Conservation (phyloP, 805 yeast species). For the Lipomyces yamadae region DNA sequence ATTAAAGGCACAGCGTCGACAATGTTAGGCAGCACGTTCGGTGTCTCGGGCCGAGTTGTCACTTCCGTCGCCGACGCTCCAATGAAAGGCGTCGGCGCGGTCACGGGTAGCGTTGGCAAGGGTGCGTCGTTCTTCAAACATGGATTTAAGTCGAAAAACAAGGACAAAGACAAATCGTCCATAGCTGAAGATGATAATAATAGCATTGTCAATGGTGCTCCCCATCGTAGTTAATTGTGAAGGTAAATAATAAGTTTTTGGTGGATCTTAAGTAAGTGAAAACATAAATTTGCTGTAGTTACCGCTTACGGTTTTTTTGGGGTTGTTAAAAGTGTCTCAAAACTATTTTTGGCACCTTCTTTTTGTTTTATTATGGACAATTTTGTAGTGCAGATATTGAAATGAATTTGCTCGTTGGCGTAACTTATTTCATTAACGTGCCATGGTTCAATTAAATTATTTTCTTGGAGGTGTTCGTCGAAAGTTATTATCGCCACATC, state of each 20-base stretch:
- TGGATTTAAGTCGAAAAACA: constrained; percentile 20
- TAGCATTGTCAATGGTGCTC: constrained; percentile 8
- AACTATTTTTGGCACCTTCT: not conserved
- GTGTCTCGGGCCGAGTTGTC: constrained; percentile 49
- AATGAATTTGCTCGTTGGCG: too few relatives aligned
- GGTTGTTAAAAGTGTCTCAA: too few relatives aligned
- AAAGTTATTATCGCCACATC: too few relatives aligned
- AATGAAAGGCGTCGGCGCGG: constrained; percentile 56
- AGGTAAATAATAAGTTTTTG: not conserved
- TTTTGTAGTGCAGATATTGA: too few relatives aligned
- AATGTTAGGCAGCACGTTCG: constrained; percentile 36
- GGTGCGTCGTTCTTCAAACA: constrained; percentile 34
- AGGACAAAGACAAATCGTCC: constrained; percentile 6
- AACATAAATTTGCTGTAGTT: too few relatives aligned
- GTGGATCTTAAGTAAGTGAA: not conserved
- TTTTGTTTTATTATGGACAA: not conserved
- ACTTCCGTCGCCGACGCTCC: constrained; percentile 58
- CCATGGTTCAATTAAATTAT: too few relatives aligned
- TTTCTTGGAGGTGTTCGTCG: too few relatives aligned
- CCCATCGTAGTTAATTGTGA: not conserved
- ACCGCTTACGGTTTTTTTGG: too few relatives aligned
- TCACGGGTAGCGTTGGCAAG: constrained; percentile 50
- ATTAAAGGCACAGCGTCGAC: constrained; percentile 23
- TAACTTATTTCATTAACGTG: too few relatives aligned
- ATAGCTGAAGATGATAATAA: constrained; percentile 23